Conservation (phyloP, 345 rosid genomes). For the Arabis hirsuta region DNA sequence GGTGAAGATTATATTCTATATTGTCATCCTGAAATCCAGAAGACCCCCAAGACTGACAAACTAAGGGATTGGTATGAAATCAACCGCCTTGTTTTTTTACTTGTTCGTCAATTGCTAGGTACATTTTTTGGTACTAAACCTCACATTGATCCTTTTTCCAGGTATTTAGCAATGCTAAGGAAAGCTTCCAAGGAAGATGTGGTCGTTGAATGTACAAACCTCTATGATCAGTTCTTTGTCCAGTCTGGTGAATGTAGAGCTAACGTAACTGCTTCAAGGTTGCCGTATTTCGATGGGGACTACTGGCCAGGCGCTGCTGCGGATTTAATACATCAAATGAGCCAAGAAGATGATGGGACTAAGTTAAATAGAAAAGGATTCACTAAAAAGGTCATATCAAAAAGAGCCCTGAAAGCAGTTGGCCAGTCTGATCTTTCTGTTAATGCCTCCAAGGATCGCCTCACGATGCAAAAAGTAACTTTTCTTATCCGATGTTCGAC, state of each 20-base stretch:
- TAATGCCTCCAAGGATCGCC: slow-evolving; percentile 86
- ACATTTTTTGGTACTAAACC: slow-evolving; percentile 29
- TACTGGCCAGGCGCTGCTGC: slow-evolving; percentile 99
- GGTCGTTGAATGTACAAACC: slow-evolving; percentile 78
- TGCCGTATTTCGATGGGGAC: slow-evolving; percentile 97
- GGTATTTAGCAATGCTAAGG: slow-evolving; percentile 85
- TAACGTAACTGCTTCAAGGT: slow-evolving; percentile 88
- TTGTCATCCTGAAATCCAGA: slow-evolving; percentile 98
- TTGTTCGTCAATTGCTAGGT: slow-evolving; percentile 31
- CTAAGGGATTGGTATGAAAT: slow-evolving; percentile 83
- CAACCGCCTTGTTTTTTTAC: slow-evolving; percentile 53
- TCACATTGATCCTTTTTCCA: slow-evolving; percentile 32
- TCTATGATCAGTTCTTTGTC: slow-evolving; percentile 86
- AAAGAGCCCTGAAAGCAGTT: slow-evolving; percentile 84
- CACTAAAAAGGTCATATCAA: slow-evolving; percentile 77
- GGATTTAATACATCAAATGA: slow-evolving; percentile 74
- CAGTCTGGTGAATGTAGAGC: slow-evolving; percentile 75
- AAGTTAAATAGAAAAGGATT: slow-evolving; percentile 71
- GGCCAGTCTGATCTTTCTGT: slow-evolving; percentile 87
- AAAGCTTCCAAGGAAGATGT: slow-evolving; percentile 81
- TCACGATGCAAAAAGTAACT: slow-evolving; percentile 85
- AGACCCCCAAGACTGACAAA: slow-evolving; percentile 90
- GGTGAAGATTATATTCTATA: slow-evolving; percentile 94
- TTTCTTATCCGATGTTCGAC: not conserved
- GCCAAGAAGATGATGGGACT: slow-evolving; percentile 79